A percentile compares a stretch with the other conserved stretches of the same genome.
These are phyloP conservation scores for Vanrija pseudolonga DNA, from an alignment of 1,284 basidiomycete genomes.

Conservation along the genomic window DNA sequence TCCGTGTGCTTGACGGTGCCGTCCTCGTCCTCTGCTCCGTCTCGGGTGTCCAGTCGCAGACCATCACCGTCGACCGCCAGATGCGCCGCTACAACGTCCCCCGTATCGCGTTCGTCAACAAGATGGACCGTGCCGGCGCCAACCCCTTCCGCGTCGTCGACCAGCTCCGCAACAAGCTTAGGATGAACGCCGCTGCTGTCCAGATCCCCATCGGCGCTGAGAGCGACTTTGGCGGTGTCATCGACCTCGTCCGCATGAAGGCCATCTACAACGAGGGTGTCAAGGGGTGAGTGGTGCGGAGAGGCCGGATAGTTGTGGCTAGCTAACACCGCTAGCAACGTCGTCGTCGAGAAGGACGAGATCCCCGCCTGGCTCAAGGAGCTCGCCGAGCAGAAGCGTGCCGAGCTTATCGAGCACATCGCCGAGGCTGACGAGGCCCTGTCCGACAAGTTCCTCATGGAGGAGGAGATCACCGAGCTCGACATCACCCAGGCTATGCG, in stretches of 20 bases:
- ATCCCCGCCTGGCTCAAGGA: constrained; percentile 74
- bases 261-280: constrained; percentile 90
- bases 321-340: constrained; percentile 55
- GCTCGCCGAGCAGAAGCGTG: constrained; percentile 74
- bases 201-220: constrained; percentile 94
- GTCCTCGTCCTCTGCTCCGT: constrained; percentile 96
- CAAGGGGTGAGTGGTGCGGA: constrained; percentile 67
- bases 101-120: constrained; percentile 95
- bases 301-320: background rate
- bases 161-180: constrained; percentile 88
- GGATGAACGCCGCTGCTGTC: constrained; percentile 89
- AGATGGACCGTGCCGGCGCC: constrained; percentile 98
- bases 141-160: constrained; percentile 94
- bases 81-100: constrained; percentile 97
- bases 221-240: constrained; percentile 80
- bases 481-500: constrained; percentile 84
- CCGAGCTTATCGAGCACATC: constrained; percentile 89
- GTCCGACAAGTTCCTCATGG: constrained; percentile 86
- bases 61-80: constrained; percentile 97
- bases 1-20: constrained; percentile 94
- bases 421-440: constrained; percentile 95
- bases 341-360: constrained; percentile 79
- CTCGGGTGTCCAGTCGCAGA: constrained; percentile 96
- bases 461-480: constrained; percentile 65
- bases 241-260: constrained; percentile 93